Percentiles rank a stretch among this genome's conserved stretches.
phyloP scores from a whole-genome alignment of 78 protist species.

The Dictyostelium purpureum region DNA sequence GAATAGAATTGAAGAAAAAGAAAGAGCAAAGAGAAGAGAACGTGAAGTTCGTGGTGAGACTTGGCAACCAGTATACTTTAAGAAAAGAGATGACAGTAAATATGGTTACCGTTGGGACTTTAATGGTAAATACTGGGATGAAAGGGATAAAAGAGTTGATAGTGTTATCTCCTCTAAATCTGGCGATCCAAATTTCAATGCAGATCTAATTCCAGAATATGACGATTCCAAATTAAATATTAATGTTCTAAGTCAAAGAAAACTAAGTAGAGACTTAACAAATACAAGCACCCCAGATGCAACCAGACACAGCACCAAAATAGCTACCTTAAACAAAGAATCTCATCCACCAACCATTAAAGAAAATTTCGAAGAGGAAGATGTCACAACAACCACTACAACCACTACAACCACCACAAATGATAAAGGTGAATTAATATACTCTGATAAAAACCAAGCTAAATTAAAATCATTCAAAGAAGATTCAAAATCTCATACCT shows the following conservation, averaged over 20 bases:
- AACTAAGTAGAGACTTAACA: background rate
- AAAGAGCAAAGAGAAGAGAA: slow-evolving; percentile 56
- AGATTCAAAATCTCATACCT: slow-evolving; percentile 11
- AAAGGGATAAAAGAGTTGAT: slow-evolving; percentile 52
- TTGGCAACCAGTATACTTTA: slow-evolving; percentile 57
- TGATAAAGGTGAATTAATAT: background rate
- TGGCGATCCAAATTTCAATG: background rate
- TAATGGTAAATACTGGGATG: slow-evolving; percentile 49
- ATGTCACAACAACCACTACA: background rate
- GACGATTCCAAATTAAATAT: slow-evolving; percentile 2
- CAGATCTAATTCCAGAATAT: background rate
- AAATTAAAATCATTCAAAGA: slow-evolving; percentile 3
- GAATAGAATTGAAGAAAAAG: slow-evolving; percentile 71
- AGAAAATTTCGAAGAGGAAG: no score
- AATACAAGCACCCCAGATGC: slow-evolving; percentile 5
- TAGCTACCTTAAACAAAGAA: background rate
- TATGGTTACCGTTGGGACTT: slow-evolving; percentile 70
- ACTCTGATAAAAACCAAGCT: background rate
- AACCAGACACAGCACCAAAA: background rate
- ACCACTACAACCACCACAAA: background rate
- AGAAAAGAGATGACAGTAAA: slow-evolving; percentile 8
- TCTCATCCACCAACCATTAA: background rate
- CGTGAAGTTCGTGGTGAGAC: slow-evolving; percentile 21
- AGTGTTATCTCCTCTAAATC: background rate
- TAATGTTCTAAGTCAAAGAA: background rate